Evolutionary conservation across 2,329 filamentous ascomycete species (phyloP).

Genomic region (Macroventuria anomochaeta): DNA sequence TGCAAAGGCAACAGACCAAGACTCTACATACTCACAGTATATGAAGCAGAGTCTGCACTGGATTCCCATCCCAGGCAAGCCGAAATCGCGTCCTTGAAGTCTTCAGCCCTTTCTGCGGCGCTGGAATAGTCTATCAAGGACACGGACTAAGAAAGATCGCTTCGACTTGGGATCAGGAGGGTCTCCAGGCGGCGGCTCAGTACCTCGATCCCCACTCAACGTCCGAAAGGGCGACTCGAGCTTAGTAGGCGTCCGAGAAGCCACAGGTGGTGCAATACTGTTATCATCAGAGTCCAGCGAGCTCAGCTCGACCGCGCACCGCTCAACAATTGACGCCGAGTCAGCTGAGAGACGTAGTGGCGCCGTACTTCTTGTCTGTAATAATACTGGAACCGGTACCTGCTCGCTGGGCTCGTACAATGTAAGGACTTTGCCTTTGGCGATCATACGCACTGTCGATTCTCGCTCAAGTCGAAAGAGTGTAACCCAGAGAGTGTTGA

Average conservation of each 20-base stretch:
- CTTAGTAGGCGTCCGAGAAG: not conserved
- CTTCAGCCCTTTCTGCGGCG: not conserved
- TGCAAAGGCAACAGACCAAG: constrained; percentile 2
- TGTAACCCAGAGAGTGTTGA: constrained; percentile 24
- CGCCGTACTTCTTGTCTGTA: not conserved
- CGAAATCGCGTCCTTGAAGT: constrained; percentile 1
- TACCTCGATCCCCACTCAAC: not conserved
- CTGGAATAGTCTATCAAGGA: constrained; percentile 1
- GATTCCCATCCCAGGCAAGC: constrained; percentile 17
- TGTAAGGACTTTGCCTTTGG: constrained; percentile 36
- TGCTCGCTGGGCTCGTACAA: constrained; percentile 38
- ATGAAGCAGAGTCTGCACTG: constrained; percentile 23
- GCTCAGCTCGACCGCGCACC: not conserved
- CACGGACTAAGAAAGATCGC: constrained; percentile 2
- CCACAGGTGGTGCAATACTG: not conserved
- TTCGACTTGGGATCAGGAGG: constrained; percentile 11
- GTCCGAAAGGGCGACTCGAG: constrained; percentile 12
- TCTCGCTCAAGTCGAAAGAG: constrained; percentile 34
- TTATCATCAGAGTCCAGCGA: constrained; percentile 1
- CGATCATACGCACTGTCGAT: constrained; percentile 34
- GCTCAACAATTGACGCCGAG: not conserved
- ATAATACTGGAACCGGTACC: constrained; percentile 7
- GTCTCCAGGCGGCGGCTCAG: not conserved
- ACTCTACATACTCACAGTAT: constrained; percentile 3
- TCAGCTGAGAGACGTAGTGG: constrained; percentile 6